Conservation (phyloP, 2,329 filamentous ascomycete genomes). For the Zymoseptoria crescenta region DNA sequence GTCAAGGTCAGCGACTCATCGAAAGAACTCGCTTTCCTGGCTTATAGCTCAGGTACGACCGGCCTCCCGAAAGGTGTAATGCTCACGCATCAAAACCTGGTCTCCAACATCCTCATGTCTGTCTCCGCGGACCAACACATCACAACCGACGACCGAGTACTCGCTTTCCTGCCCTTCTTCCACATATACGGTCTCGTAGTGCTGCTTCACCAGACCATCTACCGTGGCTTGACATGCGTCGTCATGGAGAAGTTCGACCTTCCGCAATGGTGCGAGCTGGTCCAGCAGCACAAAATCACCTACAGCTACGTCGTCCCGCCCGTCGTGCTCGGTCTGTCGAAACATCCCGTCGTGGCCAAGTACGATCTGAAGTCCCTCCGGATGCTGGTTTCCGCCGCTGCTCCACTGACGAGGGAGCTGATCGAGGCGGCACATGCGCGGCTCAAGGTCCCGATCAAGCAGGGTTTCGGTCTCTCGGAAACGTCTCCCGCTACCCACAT, state of each 20-base stretch:
- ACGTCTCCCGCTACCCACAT: conserved; percentile 28
- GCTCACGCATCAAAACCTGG: conserved; percentile 74
- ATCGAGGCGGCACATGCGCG: conserved; percentile 66
- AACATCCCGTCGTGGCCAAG: conserved; percentile 65
- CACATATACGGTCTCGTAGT: conserved; percentile 78
- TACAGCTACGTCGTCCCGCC: conserved; percentile 78
- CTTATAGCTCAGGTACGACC: conserved; percentile 84
- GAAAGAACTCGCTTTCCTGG: conserved; percentile 71
- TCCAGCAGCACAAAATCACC: conserved; percentile 68
- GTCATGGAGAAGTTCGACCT: conserved; percentile 75
- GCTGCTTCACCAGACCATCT: conserved; percentile 60
- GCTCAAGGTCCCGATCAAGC: conserved; percentile 71
- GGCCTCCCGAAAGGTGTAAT: conserved; percentile 86
- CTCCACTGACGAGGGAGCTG: conserved; percentile 71
- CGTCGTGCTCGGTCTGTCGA: conserved; percentile 68
- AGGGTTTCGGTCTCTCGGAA: conserved; percentile 78
- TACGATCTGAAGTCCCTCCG: conserved; percentile 72
- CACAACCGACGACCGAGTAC: conserved; percentile 61
- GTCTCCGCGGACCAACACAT: conserved; percentile 10
- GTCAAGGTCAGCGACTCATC: conserved; percentile 41
- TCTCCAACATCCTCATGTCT: conserved; percentile 55
- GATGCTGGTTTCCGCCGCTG: conserved; percentile 79
- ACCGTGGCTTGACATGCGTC: conserved; percentile 56
- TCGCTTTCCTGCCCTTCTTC: conserved; percentile 80
- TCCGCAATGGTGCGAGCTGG: conserved; percentile 63